Evolutionary conservation across 202 grass and related monocot species (phyloP).

Genomic region (Carex sylvatica): DNA sequence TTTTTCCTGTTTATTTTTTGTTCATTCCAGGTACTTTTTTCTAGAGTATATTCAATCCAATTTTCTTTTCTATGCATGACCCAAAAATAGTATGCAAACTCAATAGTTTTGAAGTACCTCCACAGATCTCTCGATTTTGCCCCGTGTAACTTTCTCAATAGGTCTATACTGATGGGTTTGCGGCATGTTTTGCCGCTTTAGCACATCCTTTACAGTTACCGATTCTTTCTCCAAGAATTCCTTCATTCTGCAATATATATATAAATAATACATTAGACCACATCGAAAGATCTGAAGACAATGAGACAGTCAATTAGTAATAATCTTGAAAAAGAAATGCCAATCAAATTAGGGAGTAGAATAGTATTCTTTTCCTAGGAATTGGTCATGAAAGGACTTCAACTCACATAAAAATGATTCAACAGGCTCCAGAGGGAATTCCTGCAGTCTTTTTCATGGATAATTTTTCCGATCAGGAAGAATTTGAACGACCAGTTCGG

Average conservation of each 20-base stretch:
- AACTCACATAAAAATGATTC: not conserved
- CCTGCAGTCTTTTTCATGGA: too few relatives aligned
- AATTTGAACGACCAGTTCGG: too few relatives aligned
- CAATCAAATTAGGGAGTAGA: not conserved
- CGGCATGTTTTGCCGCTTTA: conserved; percentile 49
- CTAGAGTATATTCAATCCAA: not conserved
- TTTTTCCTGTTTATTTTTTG: conserved; percentile 23
- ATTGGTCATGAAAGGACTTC: not conserved
- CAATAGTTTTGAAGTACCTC: conserved; percentile 45
- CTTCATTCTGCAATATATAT: conserved; percentile 44
- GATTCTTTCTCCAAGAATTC: conserved; percentile 41
- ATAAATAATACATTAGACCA: not conserved
- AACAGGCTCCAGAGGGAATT: too few relatives aligned
- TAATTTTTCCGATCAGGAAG: too few relatives aligned
- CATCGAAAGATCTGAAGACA: not conserved
- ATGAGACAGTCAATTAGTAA: not conserved
- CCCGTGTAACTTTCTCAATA: conserved; percentile 52
- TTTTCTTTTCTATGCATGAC: not conserved
- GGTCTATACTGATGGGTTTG: conserved; percentile 57
- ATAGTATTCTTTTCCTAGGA: not conserved
- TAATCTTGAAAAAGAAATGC: not conserved
- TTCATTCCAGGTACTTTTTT: not conserved
- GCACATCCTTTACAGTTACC: conserved; percentile 51
- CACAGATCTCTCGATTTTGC: conserved; percentile 74
- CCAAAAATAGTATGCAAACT: conserved; percentile 1